Evolutionary conservation across 73 alveolate species (phyloP).

Genomic region (Blepharisma japonicum): DNA sequence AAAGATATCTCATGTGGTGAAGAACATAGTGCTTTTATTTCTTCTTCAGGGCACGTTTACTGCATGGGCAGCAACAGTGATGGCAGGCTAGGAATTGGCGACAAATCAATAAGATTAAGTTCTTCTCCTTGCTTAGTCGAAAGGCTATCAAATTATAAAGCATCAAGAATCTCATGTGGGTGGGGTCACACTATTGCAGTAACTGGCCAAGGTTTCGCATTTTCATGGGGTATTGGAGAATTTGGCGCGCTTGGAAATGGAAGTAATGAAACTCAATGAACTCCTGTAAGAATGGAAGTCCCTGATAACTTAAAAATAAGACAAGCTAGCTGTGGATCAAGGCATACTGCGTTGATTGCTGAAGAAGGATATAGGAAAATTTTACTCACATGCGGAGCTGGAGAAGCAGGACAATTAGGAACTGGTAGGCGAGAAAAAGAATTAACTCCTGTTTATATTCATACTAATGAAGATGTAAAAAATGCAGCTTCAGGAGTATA

Average conservation of each 20-base stretch:
- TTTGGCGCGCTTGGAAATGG: constrained; percentile 62
- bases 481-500: constrained; percentile 65
- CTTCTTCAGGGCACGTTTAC: constrained; percentile 35
- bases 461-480: constrained; percentile 38
- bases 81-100: constrained; percentile 39
- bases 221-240: constrained; percentile 84
- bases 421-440: constrained; percentile 37
- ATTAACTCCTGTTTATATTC: constrained; percentile 6
- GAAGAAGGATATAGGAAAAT: background rate
- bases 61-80: constrained; percentile 36
- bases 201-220: constrained; percentile 70
- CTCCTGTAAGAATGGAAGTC: background rate
- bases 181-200: constrained; percentile 83
- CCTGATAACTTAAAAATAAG: background rate
- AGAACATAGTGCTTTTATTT: constrained; percentile 46
- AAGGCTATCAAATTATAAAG: constrained; percentile 32
- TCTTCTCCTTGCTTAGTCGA: constrained; percentile 41
- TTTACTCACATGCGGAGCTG: constrained; percentile 34
- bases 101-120: constrained; percentile 11
- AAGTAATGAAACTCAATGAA: constrained; percentile 23
- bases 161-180: constrained; percentile 75
- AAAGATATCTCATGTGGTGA: constrained; percentile 54
- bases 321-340: constrained; percentile 49
- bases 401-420: constrained; percentile 43
- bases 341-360: constrained; percentile 44